Evolutionary conservation across 805 yeast species (phyloP).

Genomic region (Yamadazyma nakazawae): DNA sequence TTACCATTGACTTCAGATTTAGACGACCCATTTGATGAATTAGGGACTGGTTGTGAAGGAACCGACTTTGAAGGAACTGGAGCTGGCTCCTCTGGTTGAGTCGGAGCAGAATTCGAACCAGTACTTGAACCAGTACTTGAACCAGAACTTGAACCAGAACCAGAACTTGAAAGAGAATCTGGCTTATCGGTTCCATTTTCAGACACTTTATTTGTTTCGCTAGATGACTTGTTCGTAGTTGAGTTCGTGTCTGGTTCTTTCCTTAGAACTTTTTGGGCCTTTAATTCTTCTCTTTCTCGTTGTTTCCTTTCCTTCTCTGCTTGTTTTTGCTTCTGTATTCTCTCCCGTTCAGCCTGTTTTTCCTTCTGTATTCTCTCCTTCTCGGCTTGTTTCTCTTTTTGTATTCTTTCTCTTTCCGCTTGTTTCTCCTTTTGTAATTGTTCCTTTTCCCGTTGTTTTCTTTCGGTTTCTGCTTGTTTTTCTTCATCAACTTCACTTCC

Average conservation of each 20-base stretch:
- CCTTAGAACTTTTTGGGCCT: neutral
- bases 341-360: neutral
- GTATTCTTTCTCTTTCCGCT: neutral
- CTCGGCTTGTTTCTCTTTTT: neutral
- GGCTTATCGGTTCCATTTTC: no score
- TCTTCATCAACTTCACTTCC: neutral
- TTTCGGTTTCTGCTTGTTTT: neutral
- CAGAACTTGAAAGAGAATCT: no score
- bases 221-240: no score
- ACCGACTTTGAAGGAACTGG: no score
- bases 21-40: no score
- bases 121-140: neutral
- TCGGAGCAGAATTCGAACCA: slow-evolving; percentile 3
- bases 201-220: no score
- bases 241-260: neutral
- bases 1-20: no score
- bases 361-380: neutral
- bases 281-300: neutral
- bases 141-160: no score
- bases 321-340: neutral
- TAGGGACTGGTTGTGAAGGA: no score
- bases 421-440: neutral
- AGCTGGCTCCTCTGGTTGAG: no score
- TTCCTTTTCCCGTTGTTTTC: neutral
- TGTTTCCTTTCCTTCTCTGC: neutral